Evolutionary conservation across 2,329 filamentous ascomycete genomes (phyloP).

Genomic region (Juglanconis sp.): DNA sequence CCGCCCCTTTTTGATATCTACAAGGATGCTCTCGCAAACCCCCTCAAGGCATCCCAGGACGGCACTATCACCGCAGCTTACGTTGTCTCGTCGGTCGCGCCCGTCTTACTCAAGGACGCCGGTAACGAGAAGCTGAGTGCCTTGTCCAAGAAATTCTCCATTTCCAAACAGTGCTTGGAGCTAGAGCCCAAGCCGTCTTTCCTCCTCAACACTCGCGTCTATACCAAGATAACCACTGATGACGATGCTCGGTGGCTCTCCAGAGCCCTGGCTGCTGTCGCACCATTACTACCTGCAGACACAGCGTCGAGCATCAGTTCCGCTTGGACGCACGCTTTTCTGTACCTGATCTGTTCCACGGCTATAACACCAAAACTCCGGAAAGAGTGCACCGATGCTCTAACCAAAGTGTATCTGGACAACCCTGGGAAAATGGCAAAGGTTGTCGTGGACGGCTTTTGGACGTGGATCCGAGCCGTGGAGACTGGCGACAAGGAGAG

Average conservation of each 20-base stretch:
- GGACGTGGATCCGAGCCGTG: slow-evolving; percentile 72
- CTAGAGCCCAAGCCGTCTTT: slow-evolving; percentile 83
- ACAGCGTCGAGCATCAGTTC: slow-evolving; percentile 48
- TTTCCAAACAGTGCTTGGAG: slow-evolving; percentile 64
- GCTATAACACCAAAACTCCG: slow-evolving; percentile 60
- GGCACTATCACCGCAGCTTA: slow-evolving; percentile 79
- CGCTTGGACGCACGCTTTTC: slow-evolving; percentile 80
- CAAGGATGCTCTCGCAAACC: slow-evolving; percentile 75
- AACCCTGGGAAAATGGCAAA: slow-evolving; percentile 56
- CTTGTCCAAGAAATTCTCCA: slow-evolving; percentile 58
- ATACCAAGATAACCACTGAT: slow-evolving; percentile 70
- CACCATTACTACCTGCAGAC: slow-evolving; percentile 50
- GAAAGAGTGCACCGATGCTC: slow-evolving; percentile 56
- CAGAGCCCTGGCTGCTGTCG: slow-evolving; percentile 63
- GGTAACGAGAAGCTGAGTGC: slow-evolving; percentile 45
- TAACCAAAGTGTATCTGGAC: slow-evolving; percentile 64
- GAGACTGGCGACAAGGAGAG: slow-evolving; percentile 75
- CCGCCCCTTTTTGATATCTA: slow-evolving; percentile 65
- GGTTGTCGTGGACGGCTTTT: slow-evolving; percentile 70
- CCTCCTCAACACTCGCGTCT: slow-evolving; percentile 78
- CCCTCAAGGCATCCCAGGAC: slow-evolving; percentile 73
- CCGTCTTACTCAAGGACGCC: slow-evolving; percentile 51
- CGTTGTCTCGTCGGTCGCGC: slow-evolving; percentile 64
- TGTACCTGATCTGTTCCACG: slow-evolving; percentile 71
- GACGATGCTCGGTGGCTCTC: slow-evolving; percentile 79